A percentile compares a stretch with the other conserved stretches of the same genome.
Evolutionary conservation across 75 land plant species (phyloP).

Genomic region (Sequoia sempervirens): DNA sequence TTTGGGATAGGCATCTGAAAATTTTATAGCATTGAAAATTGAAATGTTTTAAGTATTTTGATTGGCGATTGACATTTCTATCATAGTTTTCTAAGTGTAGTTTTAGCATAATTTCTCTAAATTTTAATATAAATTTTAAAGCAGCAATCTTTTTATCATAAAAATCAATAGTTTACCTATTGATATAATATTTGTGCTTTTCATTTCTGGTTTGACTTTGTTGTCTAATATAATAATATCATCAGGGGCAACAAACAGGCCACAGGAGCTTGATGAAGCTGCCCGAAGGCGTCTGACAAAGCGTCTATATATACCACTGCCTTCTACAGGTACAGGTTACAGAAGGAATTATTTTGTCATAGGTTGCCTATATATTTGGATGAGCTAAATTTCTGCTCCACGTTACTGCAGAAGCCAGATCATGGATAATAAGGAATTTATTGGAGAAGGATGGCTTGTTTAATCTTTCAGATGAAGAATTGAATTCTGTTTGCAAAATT

Average conservation of each 20-base stretch:
- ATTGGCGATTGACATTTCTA: neutral
- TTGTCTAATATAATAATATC: constrained; percentile 6
- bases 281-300: constrained; percentile 90
- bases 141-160: neutral
- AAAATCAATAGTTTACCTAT: neutral
- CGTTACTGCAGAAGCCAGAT: constrained; percentile 74
- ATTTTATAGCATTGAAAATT: neutral
- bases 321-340: constrained; percentile 65
- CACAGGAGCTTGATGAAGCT: constrained; percentile 98
- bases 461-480: constrained; percentile 72
- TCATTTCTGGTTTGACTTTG: constrained; percentile 6
- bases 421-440: constrained; percentile 87
- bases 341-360: neutral
- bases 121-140: neutral
- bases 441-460: constrained; percentile 89
- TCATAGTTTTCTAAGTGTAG: neutral
- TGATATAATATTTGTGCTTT: constrained; percentile 3
- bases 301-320: constrained; percentile 93
- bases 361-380: neutral
- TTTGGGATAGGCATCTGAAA: neutral
- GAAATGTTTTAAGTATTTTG: neutral
- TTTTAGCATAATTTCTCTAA: no score
- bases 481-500: constrained; percentile 56
- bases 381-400: neutral
- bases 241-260: constrained; percentile 94